Percentiles rank a stretch among this genome's conserved stretches.
Conservation (phyloP, 108 stramenopile genomes). For the Discostella stelligeroides region DNA sequence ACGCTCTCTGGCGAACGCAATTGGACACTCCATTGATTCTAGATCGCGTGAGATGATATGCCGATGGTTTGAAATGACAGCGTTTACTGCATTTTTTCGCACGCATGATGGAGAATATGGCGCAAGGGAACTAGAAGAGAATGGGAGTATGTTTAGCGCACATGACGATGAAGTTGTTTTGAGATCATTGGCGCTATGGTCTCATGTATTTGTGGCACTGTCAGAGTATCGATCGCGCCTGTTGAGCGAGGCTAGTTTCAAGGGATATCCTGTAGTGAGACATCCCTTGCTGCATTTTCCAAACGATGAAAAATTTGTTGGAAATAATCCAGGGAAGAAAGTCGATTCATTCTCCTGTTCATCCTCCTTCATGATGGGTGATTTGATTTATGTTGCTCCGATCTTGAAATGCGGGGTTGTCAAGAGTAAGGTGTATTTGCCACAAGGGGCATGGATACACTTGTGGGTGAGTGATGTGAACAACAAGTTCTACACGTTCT, state of each 20-base stretch:
- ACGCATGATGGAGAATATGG: conserved; percentile 47
- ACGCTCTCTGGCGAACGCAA: background rate
- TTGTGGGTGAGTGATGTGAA: conserved; percentile 36
- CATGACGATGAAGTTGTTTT: conserved; percentile 41
- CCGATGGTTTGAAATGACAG: conserved; percentile 61
- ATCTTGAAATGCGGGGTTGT: conserved; percentile 39
- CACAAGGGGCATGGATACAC: conserved; percentile 43
- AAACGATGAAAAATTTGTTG: conserved; percentile 30
- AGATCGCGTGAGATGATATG: conserved; percentile 48
- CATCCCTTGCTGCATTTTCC: conserved; percentile 59
- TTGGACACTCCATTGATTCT: conserved; percentile 15
- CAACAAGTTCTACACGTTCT: no score
- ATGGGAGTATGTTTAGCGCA: conserved; percentile 15
- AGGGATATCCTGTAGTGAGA: conserved; percentile 56
- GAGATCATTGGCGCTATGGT: conserved; percentile 43
- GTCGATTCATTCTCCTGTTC: background rate
- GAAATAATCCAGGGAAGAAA: background rate
- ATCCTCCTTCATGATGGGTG: conserved; percentile 48
- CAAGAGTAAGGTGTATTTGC: conserved; percentile 40
- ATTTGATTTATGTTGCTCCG: conserved; percentile 37
- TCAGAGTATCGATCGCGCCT: conserved; percentile 49
- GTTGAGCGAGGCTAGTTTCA: conserved; percentile 45
- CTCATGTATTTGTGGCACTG: conserved; percentile 42
- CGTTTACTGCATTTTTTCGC: conserved; percentile 54
- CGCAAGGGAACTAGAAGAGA: background rate